Conservation (phyloP, 805 yeast species). For the Jamesozyma gamospora region DNA sequence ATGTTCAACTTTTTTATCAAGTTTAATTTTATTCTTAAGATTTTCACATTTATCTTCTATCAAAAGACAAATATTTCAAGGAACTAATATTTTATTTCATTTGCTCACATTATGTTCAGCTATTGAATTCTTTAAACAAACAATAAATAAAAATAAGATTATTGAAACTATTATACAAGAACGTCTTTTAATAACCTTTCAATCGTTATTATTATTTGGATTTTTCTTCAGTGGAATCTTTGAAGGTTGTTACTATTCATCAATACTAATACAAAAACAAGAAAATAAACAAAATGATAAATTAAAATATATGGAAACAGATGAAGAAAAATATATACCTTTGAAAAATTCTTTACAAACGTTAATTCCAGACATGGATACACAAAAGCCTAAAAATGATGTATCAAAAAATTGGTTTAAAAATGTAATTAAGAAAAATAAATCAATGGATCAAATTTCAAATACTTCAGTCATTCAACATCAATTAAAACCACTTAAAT, state of each 20-base stretch:
- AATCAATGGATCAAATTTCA: conserved; percentile 13
- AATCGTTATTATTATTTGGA: conserved; percentile 13
- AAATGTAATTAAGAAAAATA: conserved; percentile 2
- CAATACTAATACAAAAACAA: neutral
- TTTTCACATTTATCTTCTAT: neutral
- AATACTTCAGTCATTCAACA: conserved; percentile 23
- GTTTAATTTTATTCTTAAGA: conserved; percentile 5
- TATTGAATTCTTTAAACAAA: conserved; percentile 15
- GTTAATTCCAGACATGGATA: conserved; percentile 23
- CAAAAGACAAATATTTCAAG: neutral
- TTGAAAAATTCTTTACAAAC: conserved; percentile 29
- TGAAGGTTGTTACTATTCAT: conserved; percentile 7
- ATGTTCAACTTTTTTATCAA: conserved; percentile 16
- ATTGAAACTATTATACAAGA: conserved; percentile 2
- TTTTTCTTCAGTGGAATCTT: conserved; percentile 16
- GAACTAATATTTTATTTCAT: conserved; percentile 8
- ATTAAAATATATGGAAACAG: neutral
- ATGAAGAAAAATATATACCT: conserved; percentile 16
- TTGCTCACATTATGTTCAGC: conserved; percentile 13
- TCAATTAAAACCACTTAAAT: conserved; percentile 7
- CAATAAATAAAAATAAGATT: neutral
- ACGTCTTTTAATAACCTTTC: conserved; percentile 12
- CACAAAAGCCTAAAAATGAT: neutral
- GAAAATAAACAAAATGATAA: conserved; percentile 2
- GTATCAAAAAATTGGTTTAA: conserved; percentile 1